These are phyloP conservation scores for Globisporangium irregulare DNA, from an alignment of 352 stramenopile genomes.

Conservation along the genomic window DNA sequence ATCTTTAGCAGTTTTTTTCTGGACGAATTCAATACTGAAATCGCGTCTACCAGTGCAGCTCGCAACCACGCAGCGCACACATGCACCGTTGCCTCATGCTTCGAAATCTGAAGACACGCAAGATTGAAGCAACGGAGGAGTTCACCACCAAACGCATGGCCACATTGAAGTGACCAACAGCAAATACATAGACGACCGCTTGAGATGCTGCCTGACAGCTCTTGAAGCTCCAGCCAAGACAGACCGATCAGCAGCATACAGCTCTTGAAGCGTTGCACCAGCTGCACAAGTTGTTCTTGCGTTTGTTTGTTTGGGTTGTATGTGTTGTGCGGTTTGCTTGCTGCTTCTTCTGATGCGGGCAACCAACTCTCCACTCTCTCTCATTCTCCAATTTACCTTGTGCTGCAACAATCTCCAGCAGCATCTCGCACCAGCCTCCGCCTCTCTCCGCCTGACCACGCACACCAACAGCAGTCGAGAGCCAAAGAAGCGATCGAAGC, in stretches of 20 bases:
- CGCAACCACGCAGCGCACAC: neutral
- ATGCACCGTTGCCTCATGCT: neutral
- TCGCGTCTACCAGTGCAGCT: neutral
- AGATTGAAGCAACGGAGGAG: conserved; percentile 2
- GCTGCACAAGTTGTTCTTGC: neutral
- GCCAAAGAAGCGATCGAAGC: neutral
- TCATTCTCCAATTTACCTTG: conserved; percentile 28
- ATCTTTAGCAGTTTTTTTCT: neutral
- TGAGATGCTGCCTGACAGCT: neutral
- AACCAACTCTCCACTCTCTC: neutral
- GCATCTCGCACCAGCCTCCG: neutral
- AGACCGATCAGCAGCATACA: neutral
- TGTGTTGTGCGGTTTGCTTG: neutral
- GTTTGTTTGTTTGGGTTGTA: neutral
- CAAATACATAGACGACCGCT: too few relatives aligned
- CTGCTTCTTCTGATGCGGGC: neutral
- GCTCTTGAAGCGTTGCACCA: neutral
- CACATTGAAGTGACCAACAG: neutral
- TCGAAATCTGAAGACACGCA: neutral
- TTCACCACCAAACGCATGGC: neutral
- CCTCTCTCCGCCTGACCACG: neutral
- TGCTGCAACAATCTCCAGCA: conserved; percentile 14
- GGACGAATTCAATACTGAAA: neutral
- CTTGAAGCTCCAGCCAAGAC: conserved; percentile 2
- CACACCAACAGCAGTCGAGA: neutral